phyloP scores from a whole-genome alignment of 1,284 basidiomycete genomes.

The Fomitopsis pinicola region DNA sequence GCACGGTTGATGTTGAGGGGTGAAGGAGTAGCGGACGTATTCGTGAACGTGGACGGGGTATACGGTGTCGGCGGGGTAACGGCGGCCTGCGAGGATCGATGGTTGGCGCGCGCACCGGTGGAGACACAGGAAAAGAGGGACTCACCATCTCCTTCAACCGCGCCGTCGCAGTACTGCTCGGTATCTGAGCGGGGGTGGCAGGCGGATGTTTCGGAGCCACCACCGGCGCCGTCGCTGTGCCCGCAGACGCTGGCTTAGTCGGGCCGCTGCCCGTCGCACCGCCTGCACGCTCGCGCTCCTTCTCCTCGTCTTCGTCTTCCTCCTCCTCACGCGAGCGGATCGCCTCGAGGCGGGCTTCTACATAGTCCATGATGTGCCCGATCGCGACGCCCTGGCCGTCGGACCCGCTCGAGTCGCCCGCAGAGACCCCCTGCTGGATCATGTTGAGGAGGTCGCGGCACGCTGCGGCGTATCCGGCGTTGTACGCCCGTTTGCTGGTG shows the following conservation, averaged over 20 bases:
- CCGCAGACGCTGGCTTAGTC: background rate
- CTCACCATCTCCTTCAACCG: background rate
- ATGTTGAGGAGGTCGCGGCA: slow-evolving; percentile 75
- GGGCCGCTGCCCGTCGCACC: slow-evolving; percentile 8
- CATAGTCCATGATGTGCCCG: slow-evolving; percentile 76
- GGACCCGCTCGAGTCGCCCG: slow-evolving; percentile 37
- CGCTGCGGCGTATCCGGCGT: slow-evolving; percentile 70
- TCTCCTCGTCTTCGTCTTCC: slow-evolving; percentile 73
- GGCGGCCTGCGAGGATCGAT: background rate
- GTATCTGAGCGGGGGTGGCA: background rate
- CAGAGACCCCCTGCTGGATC: slow-evolving; percentile 76
- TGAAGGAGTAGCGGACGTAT: slow-evolving; percentile 8
- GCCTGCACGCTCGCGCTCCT: slow-evolving; percentile 9
- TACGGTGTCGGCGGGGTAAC: slow-evolving; percentile 22
- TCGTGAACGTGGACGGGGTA: slow-evolving; percentile 24
- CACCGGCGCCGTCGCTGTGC: background rate
- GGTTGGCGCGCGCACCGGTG: background rate
- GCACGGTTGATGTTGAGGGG: slow-evolving; percentile 9
- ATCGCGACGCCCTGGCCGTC: slow-evolving; percentile 50
- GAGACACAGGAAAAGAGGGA: too few relatives aligned
- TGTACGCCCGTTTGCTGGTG: slow-evolving; percentile 72
- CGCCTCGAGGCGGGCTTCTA: slow-evolving; percentile 57
- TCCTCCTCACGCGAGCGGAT: slow-evolving; percentile 68
- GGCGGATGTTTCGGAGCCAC: background rate
- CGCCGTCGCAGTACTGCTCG: background rate